Conservation (phyloP, 2,329 filamentous ascomycete genomes). For the Talaromyces verruculosus region DNA sequence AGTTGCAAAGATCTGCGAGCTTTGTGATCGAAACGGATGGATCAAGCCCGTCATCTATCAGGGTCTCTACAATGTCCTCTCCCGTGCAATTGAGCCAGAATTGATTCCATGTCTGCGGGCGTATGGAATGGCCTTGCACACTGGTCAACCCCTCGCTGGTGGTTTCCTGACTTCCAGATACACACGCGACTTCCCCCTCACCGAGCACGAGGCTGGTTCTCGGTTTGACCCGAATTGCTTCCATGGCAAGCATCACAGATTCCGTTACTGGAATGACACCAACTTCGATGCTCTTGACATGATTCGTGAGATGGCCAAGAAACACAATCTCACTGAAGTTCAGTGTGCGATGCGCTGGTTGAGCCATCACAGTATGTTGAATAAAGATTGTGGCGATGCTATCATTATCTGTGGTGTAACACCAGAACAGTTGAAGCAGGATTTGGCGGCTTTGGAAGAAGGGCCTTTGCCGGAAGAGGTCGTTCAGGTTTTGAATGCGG, state of each 20-base stretch:
- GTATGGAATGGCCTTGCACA: constrained; percentile 46
- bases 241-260: constrained; percentile 40
- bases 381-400: constrained; percentile 36
- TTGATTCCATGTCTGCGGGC: constrained; percentile 46
- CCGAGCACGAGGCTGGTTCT: constrained; percentile 34
- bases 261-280: constrained; percentile 44
- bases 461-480: constrained; percentile 43
- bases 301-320: constrained; percentile 37
- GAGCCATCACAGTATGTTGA: constrained; percentile 44
- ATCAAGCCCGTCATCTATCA: constrained; percentile 50
- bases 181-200: constrained; percentile 28
- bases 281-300: constrained; percentile 48
- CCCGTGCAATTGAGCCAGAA: constrained; percentile 43
- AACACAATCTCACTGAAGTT: constrained; percentile 44
- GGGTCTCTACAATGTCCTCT: constrained; percentile 45
- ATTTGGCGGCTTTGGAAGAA: constrained; percentile 42
- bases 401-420: constrained; percentile 44
- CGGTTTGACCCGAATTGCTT: constrained; percentile 43
- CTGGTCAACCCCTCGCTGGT: constrained; percentile 47
- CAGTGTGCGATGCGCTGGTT: constrained; percentile 51
- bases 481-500: constrained; percentile 38
- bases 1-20: constrained; percentile 50
- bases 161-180: constrained; percentile 49
- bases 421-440: constrained; percentile 40
- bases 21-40: constrained; percentile 46